These are phyloP conservation scores for Stramenopiles sp. DNA, from an alignment of 352 stramenopile species.

Conservation along the genomic window DNA sequence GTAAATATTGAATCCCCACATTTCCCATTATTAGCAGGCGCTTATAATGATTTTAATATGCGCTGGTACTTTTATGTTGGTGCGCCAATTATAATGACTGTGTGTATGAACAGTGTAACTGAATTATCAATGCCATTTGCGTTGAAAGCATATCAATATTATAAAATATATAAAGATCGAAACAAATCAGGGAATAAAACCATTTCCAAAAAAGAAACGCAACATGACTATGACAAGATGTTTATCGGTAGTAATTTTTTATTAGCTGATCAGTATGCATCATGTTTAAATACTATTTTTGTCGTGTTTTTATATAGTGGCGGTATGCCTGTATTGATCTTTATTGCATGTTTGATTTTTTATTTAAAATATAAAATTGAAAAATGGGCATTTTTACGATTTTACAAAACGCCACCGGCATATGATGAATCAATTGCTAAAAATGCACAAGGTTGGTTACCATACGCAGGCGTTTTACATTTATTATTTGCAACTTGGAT, in stretches of 20 bases:
- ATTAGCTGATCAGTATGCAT: background rate
- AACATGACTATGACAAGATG: background rate
- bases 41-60: background rate
- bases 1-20: background rate
- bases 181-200: background rate
- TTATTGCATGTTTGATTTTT: background rate
- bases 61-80: background rate
- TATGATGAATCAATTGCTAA: background rate
- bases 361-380: background rate
- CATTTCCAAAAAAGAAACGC: background rate
- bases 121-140: background rate
- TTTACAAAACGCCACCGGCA: background rate
- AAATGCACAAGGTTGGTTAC: background rate
- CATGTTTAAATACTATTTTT: background rate
- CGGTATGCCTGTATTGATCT: background rate
- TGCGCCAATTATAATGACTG: background rate
- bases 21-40: background rate
- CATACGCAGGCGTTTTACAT: background rate
- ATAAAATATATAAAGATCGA: background rate
- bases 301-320: background rate
- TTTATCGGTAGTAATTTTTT: background rate
- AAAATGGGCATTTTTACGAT: background rate
- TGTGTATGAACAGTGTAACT: background rate
- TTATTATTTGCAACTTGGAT: background rate
- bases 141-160: background rate